Percentiles rank a stretch among this genome's conserved stretches.
Conservation (phyloP, 2,329 filamentous ascomycete genomes). For the Trichoderma breve region DNA sequence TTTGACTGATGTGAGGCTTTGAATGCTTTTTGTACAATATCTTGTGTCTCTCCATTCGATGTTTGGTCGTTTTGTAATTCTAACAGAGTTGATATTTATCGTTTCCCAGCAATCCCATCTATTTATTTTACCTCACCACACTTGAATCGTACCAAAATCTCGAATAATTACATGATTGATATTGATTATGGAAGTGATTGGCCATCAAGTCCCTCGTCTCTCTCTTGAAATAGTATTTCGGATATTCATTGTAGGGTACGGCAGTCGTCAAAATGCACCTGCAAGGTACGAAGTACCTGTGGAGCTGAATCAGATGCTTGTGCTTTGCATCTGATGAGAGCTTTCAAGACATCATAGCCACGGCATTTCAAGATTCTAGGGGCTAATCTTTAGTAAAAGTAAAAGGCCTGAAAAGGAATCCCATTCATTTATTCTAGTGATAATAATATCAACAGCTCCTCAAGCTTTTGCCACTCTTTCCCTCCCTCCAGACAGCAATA, state of each 20-base stretch:
- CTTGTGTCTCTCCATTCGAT: background rate
- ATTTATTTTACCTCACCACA: background rate
- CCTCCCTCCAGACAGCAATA: background rate
- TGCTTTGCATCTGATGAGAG: background rate
- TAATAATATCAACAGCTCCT: background rate
- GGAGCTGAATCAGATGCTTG: background rate
- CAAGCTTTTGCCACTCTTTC: background rate
- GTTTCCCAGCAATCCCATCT: fast-evolving
- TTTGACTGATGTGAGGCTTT: background rate
- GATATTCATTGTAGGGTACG: background rate
- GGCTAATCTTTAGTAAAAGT: background rate
- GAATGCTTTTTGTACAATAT: background rate
- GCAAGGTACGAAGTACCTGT: background rate
- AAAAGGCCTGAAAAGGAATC: background rate
- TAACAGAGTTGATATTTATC: background rate
- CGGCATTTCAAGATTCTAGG: background rate
- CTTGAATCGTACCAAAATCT: background rate
- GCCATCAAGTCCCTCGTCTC: fast-evolving
- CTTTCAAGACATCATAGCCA: background rate
- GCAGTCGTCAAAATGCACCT: background rate
- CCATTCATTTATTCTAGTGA: background rate
- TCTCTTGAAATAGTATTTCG: background rate
- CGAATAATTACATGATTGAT: background rate
- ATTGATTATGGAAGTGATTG: background rate
- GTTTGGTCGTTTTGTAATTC: background rate